A percentile compares a stretch with the other conserved stretches of the same genome.
These are phyloP conservation scores for Colletotrichum sublineola DNA, from an alignment of 2,329 filamentous ascomycete genomes.

Conservation along the genomic window DNA sequence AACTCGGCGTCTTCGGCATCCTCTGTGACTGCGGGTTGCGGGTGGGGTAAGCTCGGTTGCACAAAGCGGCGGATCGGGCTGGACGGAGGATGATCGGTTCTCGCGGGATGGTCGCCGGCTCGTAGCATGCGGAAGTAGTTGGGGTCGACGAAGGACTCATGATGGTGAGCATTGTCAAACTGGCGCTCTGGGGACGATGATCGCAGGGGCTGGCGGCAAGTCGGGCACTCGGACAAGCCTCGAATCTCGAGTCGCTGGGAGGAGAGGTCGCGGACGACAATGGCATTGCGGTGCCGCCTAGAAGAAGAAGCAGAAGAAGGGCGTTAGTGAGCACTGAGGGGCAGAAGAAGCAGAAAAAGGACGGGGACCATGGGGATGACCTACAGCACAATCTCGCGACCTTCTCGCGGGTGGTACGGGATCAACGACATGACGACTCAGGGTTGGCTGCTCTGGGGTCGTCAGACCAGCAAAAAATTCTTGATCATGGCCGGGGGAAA, in stretches of 20 bases:
- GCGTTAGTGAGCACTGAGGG: not conserved
- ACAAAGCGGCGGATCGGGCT: conserved; percentile 69
- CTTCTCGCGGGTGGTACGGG: conserved; percentile 79
- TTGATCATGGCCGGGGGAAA: conserved; percentile 18
- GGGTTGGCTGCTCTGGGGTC: conserved; percentile 15
- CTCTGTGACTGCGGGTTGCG: conserved; percentile 44
- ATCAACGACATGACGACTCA: conserved; percentile 72
- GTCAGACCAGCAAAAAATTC: conserved; percentile 22
- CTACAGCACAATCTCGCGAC: conserved; percentile 84
- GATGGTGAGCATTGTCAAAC: conserved; percentile 60
- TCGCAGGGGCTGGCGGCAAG: conserved; percentile 82
- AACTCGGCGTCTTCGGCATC: conserved; percentile 61
- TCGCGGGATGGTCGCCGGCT: conserved; percentile 62
- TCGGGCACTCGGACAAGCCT: conserved; percentile 85
- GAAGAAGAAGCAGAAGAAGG: conserved; percentile 4
- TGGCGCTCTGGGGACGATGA: conserved; percentile 62
- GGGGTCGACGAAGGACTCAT: conserved; percentile 84
- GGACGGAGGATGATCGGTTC: conserved; percentile 59
- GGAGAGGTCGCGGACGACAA: conserved; percentile 89
- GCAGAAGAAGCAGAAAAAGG: conserved; percentile 2
- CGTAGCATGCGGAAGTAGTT: conserved; percentile 96
- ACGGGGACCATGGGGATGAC: conserved; percentile 59
- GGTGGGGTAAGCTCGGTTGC: conserved; percentile 56
- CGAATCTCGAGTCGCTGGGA: conserved; percentile 89
- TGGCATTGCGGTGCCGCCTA: conserved; percentile 91